Evolutionary conservation across 140 eudicot genomes (phyloP).

Genomic region (Cichorium intybus): DNA sequence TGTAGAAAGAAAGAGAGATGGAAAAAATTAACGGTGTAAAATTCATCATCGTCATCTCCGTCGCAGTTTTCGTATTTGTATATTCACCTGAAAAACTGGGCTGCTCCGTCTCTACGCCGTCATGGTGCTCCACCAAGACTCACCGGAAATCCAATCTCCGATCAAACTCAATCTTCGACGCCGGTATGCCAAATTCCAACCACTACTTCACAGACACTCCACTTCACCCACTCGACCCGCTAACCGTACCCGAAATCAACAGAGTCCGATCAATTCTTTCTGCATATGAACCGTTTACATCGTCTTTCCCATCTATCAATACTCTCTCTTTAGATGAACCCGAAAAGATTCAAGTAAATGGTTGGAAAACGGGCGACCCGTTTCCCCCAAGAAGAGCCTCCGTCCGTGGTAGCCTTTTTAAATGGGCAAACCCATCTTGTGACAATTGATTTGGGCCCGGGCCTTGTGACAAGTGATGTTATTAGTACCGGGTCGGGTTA

Average conservation of each 20-base stretch:
- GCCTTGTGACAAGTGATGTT: constrained; percentile 19
- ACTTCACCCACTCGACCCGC: constrained; percentile 75
- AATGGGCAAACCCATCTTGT: constrained; percentile 37
- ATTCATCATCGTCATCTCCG: constrained; percentile 22
- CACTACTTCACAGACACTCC: constrained; percentile 31
- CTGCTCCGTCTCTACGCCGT: constrained; percentile 5
- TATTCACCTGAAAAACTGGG: constrained; percentile 5
- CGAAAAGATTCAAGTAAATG: constrained; percentile 32
- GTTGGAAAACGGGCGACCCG: constrained; percentile 44
- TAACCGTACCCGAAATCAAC: constrained; percentile 58
- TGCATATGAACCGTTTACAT: constrained; percentile 23
- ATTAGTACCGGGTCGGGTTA: constrained; percentile 36
- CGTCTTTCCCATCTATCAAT: constrained; percentile 32
- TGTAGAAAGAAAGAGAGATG: constrained; percentile 15
- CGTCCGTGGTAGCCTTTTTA: constrained; percentile 16
- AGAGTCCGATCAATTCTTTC: constrained; percentile 41
- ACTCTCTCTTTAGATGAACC: constrained; percentile 50
- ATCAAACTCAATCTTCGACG: constrained; percentile 2
- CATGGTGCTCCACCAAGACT: constrained; percentile 25
- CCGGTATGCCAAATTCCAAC: background rate
- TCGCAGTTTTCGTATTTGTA: constrained; percentile 15
- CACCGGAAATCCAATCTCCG: constrained; percentile 16
- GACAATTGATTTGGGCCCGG: constrained; percentile 37
- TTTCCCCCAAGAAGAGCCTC: constrained; percentile 40
- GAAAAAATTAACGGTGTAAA: constrained; percentile 7